These are phyloP conservation scores for Heritiera fomes DNA, from an alignment of 345 rosid genomes.

Conservation along the genomic window DNA sequence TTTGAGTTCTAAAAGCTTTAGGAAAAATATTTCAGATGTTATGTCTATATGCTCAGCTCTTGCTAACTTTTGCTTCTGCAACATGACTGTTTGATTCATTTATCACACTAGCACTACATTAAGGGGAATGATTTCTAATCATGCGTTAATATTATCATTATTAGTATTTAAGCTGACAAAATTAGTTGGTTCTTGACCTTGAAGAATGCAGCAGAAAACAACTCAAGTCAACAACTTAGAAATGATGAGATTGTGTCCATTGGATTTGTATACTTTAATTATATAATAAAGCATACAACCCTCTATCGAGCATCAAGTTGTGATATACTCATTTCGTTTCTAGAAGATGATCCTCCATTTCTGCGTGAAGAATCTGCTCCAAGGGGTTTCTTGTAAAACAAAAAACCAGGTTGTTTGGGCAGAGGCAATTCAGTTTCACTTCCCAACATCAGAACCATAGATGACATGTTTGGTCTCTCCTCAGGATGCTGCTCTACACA, in stretches of 20 bases:
- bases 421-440: constrained; percentile 40
- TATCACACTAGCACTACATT: too few relatives aligned
- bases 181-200: too few relatives aligned
- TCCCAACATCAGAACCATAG: constrained; percentile 44
- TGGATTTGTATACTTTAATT: not conserved
- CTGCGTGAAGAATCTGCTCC: not conserved
- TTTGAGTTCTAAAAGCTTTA: not conserved
- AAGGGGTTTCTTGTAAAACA: not conserved
- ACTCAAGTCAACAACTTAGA: too few relatives aligned
- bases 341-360: not conserved
- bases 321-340: constrained; percentile 11
- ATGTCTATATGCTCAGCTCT: too few relatives aligned
- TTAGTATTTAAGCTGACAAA: too few relatives aligned
- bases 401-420: constrained; percentile 30
- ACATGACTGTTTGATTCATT: too few relatives aligned
- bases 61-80: too few relatives aligned
- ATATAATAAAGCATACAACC: not conserved
- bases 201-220: too few relatives aligned
- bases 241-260: too few relatives aligned
- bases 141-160: too few relatives aligned
- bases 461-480: constrained; percentile 50
- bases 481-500: constrained; percentile 48
- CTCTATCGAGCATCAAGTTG: constrained; percentile 14
- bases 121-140: too few relatives aligned
- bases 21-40: too few relatives aligned